Percentiles rank a stretch among this genome's conserved stretches.
Evolutionary conservation across 306 rosid genomes (phyloP).

Genomic region (Sesbania bispinosa): DNA sequence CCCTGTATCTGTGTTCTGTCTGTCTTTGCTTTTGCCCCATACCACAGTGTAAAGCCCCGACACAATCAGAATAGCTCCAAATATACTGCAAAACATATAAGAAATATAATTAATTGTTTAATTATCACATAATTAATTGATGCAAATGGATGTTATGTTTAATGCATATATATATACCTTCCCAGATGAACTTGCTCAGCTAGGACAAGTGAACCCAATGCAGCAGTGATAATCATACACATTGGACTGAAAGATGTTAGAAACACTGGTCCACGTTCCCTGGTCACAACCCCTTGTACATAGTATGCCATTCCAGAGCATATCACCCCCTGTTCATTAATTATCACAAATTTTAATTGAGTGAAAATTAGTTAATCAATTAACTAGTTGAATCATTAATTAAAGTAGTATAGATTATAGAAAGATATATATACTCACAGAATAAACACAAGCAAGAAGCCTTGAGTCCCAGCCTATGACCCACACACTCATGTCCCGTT

Average conservation of each 20-base stretch:
- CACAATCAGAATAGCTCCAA: conserved; percentile 85
- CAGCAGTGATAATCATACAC: conserved; percentile 89
- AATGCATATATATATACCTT: conserved; percentile 57
- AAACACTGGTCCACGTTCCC: conserved; percentile 89
- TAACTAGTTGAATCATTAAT: too few species aligned
- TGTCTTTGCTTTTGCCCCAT: conserved; percentile 93
- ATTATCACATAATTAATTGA: neutral
- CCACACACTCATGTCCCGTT: conserved; percentile 76
- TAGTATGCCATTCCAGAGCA: conserved; percentile 96
- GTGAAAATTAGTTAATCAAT: too few species aligned
- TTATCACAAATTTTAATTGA: too few species aligned
- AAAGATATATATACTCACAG: conserved; percentile 63
- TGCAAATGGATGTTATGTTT: neutral
- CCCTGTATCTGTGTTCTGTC: conserved; percentile 14
- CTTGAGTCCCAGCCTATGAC: conserved; percentile 91
- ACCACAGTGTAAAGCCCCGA: conserved; percentile 87
- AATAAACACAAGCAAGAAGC: conserved; percentile 88
- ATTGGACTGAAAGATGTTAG: conserved; percentile 92
- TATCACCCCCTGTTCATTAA: conserved; percentile 58
- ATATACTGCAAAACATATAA: conserved; percentile 37
- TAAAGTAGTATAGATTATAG: too few species aligned
- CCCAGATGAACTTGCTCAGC: conserved; percentile 82
- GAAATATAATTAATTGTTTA: too few species aligned
- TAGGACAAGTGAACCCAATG: conserved; percentile 69
- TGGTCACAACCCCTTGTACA: conserved; percentile 80